Conservation (phyloP, 1,284 basidiomycete species). For the Apiotrichum domesticum region DNA sequence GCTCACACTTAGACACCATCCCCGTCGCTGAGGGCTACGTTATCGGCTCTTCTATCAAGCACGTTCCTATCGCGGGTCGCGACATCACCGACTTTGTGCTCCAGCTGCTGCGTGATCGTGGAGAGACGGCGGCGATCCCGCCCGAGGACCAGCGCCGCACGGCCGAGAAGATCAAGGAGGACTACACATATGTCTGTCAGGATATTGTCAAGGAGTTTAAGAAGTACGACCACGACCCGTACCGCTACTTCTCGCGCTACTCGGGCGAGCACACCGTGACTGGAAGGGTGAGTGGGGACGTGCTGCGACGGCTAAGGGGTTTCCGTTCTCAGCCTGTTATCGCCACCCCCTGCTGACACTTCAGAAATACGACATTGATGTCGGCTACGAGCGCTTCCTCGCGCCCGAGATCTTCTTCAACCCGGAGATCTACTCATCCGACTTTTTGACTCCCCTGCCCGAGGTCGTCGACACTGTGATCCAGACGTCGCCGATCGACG, state of each 20-base stretch:
- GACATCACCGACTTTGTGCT: slow-evolving; percentile 98
- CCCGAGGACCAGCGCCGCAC: slow-evolving; percentile 94
- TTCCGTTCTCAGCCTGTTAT: neutral
- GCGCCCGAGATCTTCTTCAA: slow-evolving; percentile 99
- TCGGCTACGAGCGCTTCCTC: slow-evolving; percentile 98
- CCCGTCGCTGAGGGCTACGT: slow-evolving; percentile 85
- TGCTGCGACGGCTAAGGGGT: neutral
- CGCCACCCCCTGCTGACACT: neutral
- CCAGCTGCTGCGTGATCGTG: slow-evolving; percentile 90
- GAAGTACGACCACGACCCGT: slow-evolving; percentile 94
- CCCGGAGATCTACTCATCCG: slow-evolving; percentile 95
- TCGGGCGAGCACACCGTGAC: slow-evolving; percentile 92
- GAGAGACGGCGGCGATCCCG: slow-evolving; percentile 81
- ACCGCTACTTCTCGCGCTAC: slow-evolving; percentile 92
- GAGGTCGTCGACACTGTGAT: slow-evolving; percentile 96
- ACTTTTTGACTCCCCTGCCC: slow-evolving; percentile 95
- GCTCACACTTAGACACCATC: slow-evolving; percentile 44
- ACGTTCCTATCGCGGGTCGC: slow-evolving; percentile 95
- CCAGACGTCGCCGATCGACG: slow-evolving; percentile 92
- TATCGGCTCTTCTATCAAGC: slow-evolving; percentile 98
- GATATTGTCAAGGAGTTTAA: slow-evolving; percentile 99
- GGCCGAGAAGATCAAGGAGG: slow-evolving; percentile 94
- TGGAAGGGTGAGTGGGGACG: slow-evolving; percentile 60
- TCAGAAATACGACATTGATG: slow-evolving; percentile 83
- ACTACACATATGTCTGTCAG: slow-evolving; percentile 97